A percentile compares a stretch with the other conserved stretches of the same genome.
Conservation (phyloP, 2,329 filamentous ascomycete genomes). For the Sporothrix pseudoabietina region DNA sequence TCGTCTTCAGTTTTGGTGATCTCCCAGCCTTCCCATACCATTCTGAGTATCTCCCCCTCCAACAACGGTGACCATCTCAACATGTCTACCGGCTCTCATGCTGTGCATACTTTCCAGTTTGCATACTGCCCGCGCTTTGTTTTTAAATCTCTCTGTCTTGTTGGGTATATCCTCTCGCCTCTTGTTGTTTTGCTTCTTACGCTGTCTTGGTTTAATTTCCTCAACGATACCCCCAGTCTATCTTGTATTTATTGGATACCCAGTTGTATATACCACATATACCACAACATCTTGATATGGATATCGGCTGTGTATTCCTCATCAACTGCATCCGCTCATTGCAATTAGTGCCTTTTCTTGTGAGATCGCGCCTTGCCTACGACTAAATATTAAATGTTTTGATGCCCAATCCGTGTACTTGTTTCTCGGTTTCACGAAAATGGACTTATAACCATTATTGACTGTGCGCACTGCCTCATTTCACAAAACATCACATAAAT, state of each 20-base stretch:
- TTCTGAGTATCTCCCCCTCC: background rate
- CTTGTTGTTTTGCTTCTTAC: background rate
- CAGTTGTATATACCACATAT: conserved; percentile 18
- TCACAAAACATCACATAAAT: background rate
- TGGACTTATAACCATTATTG: background rate
- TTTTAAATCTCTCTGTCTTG: background rate
- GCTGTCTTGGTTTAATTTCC: background rate
- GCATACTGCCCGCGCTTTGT: background rate
- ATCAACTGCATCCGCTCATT: background rate
- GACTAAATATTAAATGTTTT: too few species aligned
- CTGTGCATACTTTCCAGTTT: background rate
- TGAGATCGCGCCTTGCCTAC: background rate
- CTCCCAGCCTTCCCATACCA: background rate
- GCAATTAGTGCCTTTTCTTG: background rate
- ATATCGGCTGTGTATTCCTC: background rate
- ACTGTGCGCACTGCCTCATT: background rate
- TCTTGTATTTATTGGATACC: conserved; percentile 16
- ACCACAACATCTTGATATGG: background rate
- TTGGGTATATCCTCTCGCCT: background rate
- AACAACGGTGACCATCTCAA: conserved; percentile 7
- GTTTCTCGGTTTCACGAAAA: background rate
- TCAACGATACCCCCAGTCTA: conserved; percentile 26
- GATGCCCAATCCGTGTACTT: background rate
- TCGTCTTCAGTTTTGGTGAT: conserved; percentile 58
- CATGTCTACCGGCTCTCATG: conserved; percentile 19